Evolutionary conservation across 306 rosid genomes (phyloP).

Genomic region (Cucurbita pepo): DNA sequence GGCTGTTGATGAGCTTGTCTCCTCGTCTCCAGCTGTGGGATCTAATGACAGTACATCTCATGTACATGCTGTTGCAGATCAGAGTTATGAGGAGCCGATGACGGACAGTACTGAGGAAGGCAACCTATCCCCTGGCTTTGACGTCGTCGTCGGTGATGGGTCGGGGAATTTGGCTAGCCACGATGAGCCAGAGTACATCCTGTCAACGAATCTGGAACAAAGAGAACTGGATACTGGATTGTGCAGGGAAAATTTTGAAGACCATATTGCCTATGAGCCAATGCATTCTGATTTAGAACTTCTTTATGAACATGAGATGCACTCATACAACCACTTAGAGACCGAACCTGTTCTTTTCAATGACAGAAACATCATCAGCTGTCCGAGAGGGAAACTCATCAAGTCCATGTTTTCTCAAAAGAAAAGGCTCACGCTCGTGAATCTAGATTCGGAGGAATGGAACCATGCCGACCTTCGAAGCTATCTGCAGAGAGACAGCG

Average conservation of each 20-base stretch:
- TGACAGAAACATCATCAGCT: conserved; percentile 16
- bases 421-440: conserved; percentile 29
- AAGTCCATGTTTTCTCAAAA: conserved; percentile 36
- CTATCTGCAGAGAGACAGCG: conserved; percentile 43
- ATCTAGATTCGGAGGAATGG: conserved; percentile 20
- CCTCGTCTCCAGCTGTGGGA: conserved; percentile 20
- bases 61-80: conserved; percentile 14
- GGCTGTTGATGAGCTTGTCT: conserved; percentile 17
- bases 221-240: conserved; percentile 25
- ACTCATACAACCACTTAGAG: conserved; percentile 21
- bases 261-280: conserved; percentile 27
- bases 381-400: conserved; percentile 23
- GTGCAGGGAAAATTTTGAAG: conserved; percentile 29
- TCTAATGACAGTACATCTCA: conserved; percentile 19
- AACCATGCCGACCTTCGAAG: conserved; percentile 43
- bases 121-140: conserved; percentile 74
- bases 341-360: conserved; percentile 13
- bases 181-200: conserved; percentile 31
- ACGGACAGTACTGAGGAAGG: conserved; percentile 33
- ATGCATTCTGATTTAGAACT: conserved; percentile 23
- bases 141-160: conserved; percentile 62
- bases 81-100: conserved; percentile 38
- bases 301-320: conserved; percentile 25
- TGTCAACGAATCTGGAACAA: conserved; percentile 22
- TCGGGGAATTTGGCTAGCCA: conserved; percentile 25